phyloP scores from a whole-genome alignment of 352 stramenopile species.

The Globisporangium parvum region DNA sequence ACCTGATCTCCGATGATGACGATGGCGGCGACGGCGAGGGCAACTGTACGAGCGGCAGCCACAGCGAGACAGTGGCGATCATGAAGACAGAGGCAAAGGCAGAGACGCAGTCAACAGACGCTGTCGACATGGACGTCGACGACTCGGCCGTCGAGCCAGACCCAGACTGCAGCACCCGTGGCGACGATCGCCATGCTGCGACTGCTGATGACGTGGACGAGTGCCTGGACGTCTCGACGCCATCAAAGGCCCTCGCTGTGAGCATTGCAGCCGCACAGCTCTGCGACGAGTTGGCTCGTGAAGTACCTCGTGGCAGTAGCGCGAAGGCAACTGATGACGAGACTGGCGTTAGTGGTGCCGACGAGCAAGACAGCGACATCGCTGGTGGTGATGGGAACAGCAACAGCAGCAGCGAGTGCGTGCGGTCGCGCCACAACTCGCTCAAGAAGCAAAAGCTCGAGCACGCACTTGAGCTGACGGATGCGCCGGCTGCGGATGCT shows the following conservation, averaged over 20 bases:
- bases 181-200: too few species aligned
- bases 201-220: background rate
- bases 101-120: background rate
- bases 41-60: too few species aligned
- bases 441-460: constrained; percentile 12
- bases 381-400: background rate
- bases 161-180: background rate
- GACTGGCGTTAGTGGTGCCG: background rate
- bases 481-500: background rate
- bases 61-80: background rate
- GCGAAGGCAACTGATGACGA: background rate
- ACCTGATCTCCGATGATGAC: constrained; percentile 9
- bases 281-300: background rate
- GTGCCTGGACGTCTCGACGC: background rate
- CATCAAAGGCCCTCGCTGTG: background rate
- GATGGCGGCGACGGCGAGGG: too few species aligned
- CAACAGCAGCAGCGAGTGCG: too few species aligned
- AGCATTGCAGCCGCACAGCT: background rate
- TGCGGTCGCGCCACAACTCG: background rate
- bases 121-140: background rate
- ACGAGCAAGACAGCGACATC: background rate
- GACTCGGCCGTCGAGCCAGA: background rate
- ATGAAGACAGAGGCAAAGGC: background rate
- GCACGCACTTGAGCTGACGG: background rate
- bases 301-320: background rate